These are phyloP conservation scores for Skeletonema tropicum DNA, from an alignment of 108 stramenopile genomes.

Conservation along the genomic window DNA sequence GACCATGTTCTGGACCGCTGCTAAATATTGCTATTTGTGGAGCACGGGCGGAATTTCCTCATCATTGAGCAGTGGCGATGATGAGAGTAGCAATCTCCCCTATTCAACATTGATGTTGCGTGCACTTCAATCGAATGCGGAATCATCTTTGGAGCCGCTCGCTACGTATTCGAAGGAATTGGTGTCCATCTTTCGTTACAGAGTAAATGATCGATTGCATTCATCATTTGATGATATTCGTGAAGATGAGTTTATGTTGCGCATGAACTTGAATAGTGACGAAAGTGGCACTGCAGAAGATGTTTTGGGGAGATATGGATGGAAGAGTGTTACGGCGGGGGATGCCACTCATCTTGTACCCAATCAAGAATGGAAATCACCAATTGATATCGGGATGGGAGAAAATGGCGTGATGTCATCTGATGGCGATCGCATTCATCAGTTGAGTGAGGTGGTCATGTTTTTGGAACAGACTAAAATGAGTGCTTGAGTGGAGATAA, in stretches of 20 bases:
- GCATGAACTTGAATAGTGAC: conserved; percentile 21
- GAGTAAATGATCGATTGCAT: conserved; percentile 41
- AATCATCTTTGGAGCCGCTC: conserved; percentile 34
- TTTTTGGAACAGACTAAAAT: conserved; percentile 53
- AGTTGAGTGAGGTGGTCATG: conserved; percentile 48
- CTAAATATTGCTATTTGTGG: conserved; percentile 41
- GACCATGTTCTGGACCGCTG: conserved; percentile 41
- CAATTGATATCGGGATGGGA: background rate
- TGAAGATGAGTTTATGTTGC: conserved; percentile 25
- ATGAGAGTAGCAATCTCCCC: conserved; percentile 23
- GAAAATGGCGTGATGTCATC: conserved; percentile 4
- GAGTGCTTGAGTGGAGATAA: conserved; percentile 35
- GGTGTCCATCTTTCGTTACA: conserved; percentile 24
- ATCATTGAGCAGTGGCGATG: background rate
- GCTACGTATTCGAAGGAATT: conserved; percentile 43
- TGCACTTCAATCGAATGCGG: conserved; percentile 31
- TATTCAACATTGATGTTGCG: conserved; percentile 37
- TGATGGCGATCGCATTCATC: conserved; percentile 24
- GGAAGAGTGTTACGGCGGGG: conserved; percentile 11
- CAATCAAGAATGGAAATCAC: conserved; percentile 21
- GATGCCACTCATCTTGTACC: conserved; percentile 38
- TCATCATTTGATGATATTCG: conserved; percentile 40
- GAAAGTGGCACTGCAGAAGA: conserved; percentile 6
- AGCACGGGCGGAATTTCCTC: conserved; percentile 37
- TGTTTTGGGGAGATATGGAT: conserved; percentile 25